phyloP scores from a whole-genome alignment of 768 basidiomycete species.

The Rhodocollybia butyracea region DNA sequence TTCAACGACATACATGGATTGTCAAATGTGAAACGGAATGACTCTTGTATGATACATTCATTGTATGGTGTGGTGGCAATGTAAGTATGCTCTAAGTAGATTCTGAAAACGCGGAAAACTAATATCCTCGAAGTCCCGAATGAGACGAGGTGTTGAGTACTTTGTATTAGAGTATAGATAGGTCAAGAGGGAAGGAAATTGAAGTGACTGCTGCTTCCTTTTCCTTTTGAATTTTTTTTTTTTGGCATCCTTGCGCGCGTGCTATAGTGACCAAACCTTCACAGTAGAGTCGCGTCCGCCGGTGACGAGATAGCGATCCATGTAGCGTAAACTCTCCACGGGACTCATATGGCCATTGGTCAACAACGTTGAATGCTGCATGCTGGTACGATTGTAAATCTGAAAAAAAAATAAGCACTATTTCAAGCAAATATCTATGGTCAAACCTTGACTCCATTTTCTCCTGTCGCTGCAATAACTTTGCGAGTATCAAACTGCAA shows the following conservation, averaged over 20 bases:
- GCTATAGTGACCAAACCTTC: constrained; percentile 90
- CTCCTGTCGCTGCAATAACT: constrained; percentile 87
- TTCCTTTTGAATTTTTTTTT: not conserved
- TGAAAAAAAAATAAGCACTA: constrained; percentile 23
- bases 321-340: constrained; percentile 85
- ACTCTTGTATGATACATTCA: too few species aligned
- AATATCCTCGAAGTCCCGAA: not conserved
- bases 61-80: too few species aligned
- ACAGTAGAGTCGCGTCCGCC: constrained; percentile 84
- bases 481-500: constrained; percentile 96
- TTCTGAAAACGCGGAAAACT: not conserved
- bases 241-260: not conserved
- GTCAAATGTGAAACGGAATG: too few species aligned
- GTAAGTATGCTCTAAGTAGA: constrained; percentile 3
- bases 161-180: not conserved
- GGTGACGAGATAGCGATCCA: constrained; percentile 92
- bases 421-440: not conserved
- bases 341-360: constrained; percentile 95
- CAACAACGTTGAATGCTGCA: constrained; percentile 78
- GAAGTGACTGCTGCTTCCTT: not conserved
- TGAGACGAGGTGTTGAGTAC: not conserved
- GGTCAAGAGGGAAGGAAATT: not conserved
- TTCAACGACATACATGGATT: too few species aligned
- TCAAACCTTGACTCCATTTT: constrained; percentile 86
- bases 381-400: constrained; percentile 94